Evolutionary conservation across 306 rosid species (phyloP), one percentile per base, ranked within the genome.

Genomic region (Prunus davidiana): DNA sequence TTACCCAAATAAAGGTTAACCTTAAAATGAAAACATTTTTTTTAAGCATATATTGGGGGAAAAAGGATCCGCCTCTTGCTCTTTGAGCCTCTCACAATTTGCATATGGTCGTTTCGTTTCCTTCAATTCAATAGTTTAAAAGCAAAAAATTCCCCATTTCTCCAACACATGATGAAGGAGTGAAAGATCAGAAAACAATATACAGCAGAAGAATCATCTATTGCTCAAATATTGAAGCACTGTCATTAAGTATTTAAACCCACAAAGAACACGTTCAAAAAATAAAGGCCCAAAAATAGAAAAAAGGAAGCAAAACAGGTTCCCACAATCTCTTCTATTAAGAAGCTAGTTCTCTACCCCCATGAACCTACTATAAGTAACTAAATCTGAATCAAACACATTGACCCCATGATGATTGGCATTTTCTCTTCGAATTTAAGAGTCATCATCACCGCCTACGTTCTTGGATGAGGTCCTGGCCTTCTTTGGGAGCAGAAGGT

Each of bases 401-500:
- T 3, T 24, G 45, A 6, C 38, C 56, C 57, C 69, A 38, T 32
- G 7, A 32, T 7, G 38, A 32, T 32, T 6, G 25, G 32, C 60
- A 8, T 27, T 10, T 64, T 64, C 22, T 15, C 43, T 34, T n/a
- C 60, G 22, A 27, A 73, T 49, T 62, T 78, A 89, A 73, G 87
- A 82, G 11, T 94, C 88, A 10, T 91, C 98, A 3, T 91, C 97
- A 54, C 71, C 96, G 3, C 71, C 88, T 0, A 80, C 71, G 7
- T 77, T 85, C 86, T 87, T 90, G 0, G 96, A 89, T 2, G 97
- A 84, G 27, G 84, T 28, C 0, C 98, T 94, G 0, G 85, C 12
- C 78, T 94, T 94, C 92, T 94, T 94, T 0, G 96, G 97, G 3
- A 95, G 90, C 0, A 95, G 87, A 3, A 90, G 76, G 54, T 84